Base-by-base conservation (phyloP, 2,329 filamentous ascomycete species). In the Xylariaceae sp. region DNA sequence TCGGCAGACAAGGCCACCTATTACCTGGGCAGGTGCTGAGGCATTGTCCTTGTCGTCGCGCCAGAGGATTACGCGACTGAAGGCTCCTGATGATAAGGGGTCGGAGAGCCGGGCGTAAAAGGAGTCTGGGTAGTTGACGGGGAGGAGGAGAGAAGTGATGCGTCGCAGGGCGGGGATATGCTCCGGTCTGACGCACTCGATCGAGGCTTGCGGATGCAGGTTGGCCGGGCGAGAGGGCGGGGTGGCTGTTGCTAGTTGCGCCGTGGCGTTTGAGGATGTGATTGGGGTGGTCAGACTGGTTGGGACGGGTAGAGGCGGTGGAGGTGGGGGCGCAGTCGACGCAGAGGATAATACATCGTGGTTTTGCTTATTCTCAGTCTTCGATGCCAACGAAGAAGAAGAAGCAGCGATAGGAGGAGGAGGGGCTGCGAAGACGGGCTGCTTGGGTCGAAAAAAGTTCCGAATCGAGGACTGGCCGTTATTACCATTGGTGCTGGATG, bases 71-170 rank as follows among this genome's bases (percentile, higher is more conserved):
- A 83, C 78, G 62, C 84, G 84, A 59, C 82, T 86, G 76, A 83
- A 82, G 67, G 78, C 80, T 44, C 76, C 78, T 11, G 78, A 79
- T 18, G 75, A 73, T 15, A 76, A 68, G 9, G 80, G 78, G 62
- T 83, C 76, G 59, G 81, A 73, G 57, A 83, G 78, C 44, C 76
- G 76, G 55, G 77, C 73, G 77, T 87, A 88, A 75, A 88, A 88
- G 52, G 77, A 77, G 69, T 88, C 85, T 2, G 83, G 79, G 71
- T 88, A 88, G 71, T 77, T 75, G 60, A 88, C 82, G 53, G 82
- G 83, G 1, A 88, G 82, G 55, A 88, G 80, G 54, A 88, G 80
- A 50, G 82, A 75, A 72, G 87, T 87, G 72, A 88, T 86, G 66
- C 85, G 82, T 45, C 82, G 83, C 4, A 88, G 77, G 50, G 82